Conservation (phyloP, 2,329 filamentous ascomycete genomes). For the Cytospora chrysosperma region DNA sequence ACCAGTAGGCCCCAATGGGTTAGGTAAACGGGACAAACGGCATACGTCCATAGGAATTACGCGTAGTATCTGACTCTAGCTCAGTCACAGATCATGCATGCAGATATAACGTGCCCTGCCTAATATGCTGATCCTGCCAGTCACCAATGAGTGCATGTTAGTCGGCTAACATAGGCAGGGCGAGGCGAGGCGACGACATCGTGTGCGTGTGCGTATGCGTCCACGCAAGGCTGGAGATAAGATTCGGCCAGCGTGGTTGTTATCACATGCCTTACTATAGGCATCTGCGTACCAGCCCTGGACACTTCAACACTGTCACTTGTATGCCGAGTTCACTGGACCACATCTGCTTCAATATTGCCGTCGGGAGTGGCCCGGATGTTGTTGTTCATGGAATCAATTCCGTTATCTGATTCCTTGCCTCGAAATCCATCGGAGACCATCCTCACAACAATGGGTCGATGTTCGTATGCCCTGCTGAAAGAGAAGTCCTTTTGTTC, state of each 20-base stretch:
- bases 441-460: conserved; percentile 22
- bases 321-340: background rate
- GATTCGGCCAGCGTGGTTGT: background rate
- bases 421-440: conserved; percentile 32
- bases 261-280: background rate
- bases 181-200: background rate
- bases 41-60: background rate
- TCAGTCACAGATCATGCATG: background rate
- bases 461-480: conserved; percentile 24
- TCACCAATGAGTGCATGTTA: background rate
- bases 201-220: background rate
- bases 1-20: background rate
- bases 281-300: background rate
- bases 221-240: background rate
- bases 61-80: background rate
- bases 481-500: conserved; percentile 25
- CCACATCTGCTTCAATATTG: background rate
- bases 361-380: background rate
- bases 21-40: background rate
- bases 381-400: conserved; percentile 25
- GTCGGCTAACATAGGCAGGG: background rate
- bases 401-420: conserved; percentile 23
- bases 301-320: background rate
- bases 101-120: conserved; percentile 6
- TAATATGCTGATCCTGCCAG: background rate